Percentiles rank a stretch among this genome's conserved stretches.
phyloP scores from a whole-genome alignment of 1,139 yeast genomes.

The Meyerozyma carpophila region DNA sequence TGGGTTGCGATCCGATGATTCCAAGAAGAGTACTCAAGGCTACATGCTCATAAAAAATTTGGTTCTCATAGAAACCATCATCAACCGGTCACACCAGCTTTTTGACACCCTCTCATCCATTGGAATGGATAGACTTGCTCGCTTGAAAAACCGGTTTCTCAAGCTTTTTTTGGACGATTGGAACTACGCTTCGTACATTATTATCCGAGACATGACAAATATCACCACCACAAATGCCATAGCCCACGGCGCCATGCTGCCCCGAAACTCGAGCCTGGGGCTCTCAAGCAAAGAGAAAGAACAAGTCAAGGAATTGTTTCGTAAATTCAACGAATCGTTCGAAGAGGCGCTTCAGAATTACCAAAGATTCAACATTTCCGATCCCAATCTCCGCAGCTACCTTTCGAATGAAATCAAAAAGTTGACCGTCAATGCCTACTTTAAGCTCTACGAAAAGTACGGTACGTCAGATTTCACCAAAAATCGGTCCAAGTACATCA shows the following conservation, averaged over 20 bases:
- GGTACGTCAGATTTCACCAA: slow-evolving; percentile 68
- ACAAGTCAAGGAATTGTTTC: slow-evolving; percentile 79
- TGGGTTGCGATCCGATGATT: slow-evolving; percentile 39
- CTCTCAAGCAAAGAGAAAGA: slow-evolving; percentile 70
- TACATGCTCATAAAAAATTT: slow-evolving; percentile 67
- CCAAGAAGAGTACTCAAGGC: slow-evolving; percentile 57
- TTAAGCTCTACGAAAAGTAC: slow-evolving; percentile 75
- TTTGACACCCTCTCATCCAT: slow-evolving; percentile 52
- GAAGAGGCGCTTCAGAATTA: slow-evolving; percentile 67
- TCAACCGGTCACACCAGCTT: slow-evolving; percentile 53
- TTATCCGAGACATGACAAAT: slow-evolving; percentile 66
- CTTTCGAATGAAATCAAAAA: slow-evolving; percentile 62
- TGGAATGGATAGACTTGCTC: slow-evolving; percentile 64
- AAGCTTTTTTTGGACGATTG: slow-evolving; percentile 78
- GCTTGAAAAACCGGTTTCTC: slow-evolving; percentile 68
- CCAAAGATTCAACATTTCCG: slow-evolving; percentile 60
- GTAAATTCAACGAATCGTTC: slow-evolving; percentile 74
- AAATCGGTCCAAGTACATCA: slow-evolving; percentile 66
- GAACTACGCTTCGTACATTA: slow-evolving; percentile 70
- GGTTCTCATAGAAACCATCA: slow-evolving; percentile 68
- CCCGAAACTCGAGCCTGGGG: slow-evolving; percentile 11
- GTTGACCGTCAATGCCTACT: slow-evolving; percentile 76
- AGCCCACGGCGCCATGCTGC: slow-evolving; percentile 32
- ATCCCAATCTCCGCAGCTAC: slow-evolving; percentile 55
- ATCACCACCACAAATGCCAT: slow-evolving; percentile 35